These are phyloP conservation scores for Metarhizium brunneum DNA, from an alignment of 2,329 filamentous ascomycete species.

Conservation along the genomic window DNA sequence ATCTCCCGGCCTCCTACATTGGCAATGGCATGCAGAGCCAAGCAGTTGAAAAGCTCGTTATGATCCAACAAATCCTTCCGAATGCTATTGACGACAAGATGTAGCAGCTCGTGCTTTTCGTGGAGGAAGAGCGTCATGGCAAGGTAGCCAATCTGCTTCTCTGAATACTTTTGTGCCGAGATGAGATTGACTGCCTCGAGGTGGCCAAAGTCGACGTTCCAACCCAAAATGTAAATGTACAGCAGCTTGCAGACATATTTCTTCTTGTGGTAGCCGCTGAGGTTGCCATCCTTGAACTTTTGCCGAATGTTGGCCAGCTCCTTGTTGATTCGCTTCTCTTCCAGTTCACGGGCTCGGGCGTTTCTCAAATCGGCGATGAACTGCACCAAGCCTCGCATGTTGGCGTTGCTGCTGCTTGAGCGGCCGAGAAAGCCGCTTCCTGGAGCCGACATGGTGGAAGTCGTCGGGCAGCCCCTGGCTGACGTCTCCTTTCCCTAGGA, in stretches of 20 bases:
- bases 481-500: neutral
- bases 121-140: constrained; percentile 96
- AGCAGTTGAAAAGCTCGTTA: constrained; percentile 95
- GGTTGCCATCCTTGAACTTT: constrained; percentile 92
- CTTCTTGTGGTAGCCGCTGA: constrained; percentile 98
- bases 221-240: constrained; percentile 98
- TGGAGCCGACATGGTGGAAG: constrained; percentile 43
- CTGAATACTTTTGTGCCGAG: constrained; percentile 92
- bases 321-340: constrained; percentile 99
- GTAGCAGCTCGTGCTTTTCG: constrained; percentile 91
- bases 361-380: constrained; percentile 97
- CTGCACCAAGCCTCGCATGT: constrained; percentile 81
- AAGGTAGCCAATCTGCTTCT: constrained; percentile 98
- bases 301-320: constrained; percentile 96
- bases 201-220: constrained; percentile 98
- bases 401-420: constrained; percentile 54
- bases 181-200: constrained; percentile 97
- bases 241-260: constrained; percentile 99
- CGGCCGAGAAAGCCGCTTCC: constrained; percentile 55
- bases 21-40: constrained; percentile 93
- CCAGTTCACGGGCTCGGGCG: constrained; percentile 85
- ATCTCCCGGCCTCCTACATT: constrained; percentile 96
- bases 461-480: constrained; percentile 5
- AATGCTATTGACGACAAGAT: constrained; percentile 97
- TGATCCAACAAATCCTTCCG: constrained; percentile 89